These are phyloP conservation scores for Extremus antarcticus DNA, from an alignment of 495 filamentous ascomycete species.

Conservation along the genomic window DNA sequence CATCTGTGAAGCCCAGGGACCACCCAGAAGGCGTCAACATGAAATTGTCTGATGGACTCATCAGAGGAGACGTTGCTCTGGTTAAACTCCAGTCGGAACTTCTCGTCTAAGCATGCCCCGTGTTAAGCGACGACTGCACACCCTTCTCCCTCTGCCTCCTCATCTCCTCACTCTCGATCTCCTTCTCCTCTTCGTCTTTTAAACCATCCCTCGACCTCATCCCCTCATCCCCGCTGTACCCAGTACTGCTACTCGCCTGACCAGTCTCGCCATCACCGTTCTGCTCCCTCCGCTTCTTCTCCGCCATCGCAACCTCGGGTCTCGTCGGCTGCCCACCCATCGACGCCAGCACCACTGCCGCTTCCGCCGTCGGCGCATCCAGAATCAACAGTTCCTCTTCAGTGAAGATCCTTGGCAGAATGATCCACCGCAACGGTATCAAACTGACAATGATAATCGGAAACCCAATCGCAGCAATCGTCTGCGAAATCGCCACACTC, in stretches of 20 bases:
- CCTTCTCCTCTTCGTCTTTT: constrained; percentile 15
- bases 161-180: constrained; percentile 1
- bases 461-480: constrained; percentile 84
- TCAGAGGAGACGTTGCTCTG: too few relatives aligned
- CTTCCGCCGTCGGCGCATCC: constrained; percentile 43
- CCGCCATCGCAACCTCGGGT: constrained; percentile 19
- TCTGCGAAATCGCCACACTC: constrained; percentile 92
- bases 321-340: constrained; percentile 28
- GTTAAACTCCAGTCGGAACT: too few relatives aligned
- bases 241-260: constrained; percentile 2
- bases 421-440: constrained; percentile 62
- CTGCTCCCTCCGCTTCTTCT: constrained; percentile 6
- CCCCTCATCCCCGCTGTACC: constrained; percentile 1
- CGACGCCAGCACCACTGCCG: constrained; percentile 22
- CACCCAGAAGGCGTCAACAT: too few relatives aligned
- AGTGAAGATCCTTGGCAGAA: constrained; percentile 63
- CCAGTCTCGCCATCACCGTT: constrained; percentile 6
- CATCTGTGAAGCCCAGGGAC: too few relatives aligned
- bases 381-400: constrained; percentile 56
- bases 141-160: neutral
- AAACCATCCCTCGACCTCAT: constrained; percentile 13
- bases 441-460: constrained; percentile 74
- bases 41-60: too few relatives aligned
- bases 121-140: neutral
- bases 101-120: constrained; percentile 5